A percentile compares a stretch with the other conserved stretches of the same genome.
phyloP scores from a whole-genome alignment of 148 eudicot species.

The Vaccinium macrocarpon region DNA sequence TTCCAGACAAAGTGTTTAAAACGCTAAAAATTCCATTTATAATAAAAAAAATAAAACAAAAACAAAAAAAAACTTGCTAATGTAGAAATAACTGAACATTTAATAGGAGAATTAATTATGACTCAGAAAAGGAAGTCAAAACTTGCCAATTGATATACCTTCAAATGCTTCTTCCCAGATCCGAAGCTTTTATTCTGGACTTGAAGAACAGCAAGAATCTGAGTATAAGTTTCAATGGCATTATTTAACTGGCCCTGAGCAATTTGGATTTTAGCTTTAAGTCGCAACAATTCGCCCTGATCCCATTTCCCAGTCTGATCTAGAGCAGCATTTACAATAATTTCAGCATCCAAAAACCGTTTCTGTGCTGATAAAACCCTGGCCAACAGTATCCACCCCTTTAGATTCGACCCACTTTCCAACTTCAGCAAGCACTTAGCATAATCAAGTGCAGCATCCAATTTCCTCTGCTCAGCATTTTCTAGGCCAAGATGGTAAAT shows the following conservation, averaged over 20 bases:
- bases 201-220: slow-evolving; percentile 66
- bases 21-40: neutral
- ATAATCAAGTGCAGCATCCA: slow-evolving; percentile 55
- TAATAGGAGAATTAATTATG: neutral
- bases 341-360: slow-evolving; percentile 52
- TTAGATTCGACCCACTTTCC: slow-evolving; percentile 50
- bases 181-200: slow-evolving; percentile 47
- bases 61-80: neutral
- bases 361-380: slow-evolving; percentile 66
- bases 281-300: slow-evolving; percentile 56
- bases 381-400: slow-evolving; percentile 60
- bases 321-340: slow-evolving; percentile 57
- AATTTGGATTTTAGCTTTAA: slow-evolving; percentile 70
- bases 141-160: slow-evolving; percentile 26
- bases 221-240: slow-evolving; percentile 56
- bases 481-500: slow-evolving; percentile 59
- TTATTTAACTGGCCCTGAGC: slow-evolving; percentile 55
- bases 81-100: neutral
- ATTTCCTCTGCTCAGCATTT: slow-evolving; percentile 65
- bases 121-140: neutral
- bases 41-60: too few species aligned
- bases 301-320: slow-evolving; percentile 67
- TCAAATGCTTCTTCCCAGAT: slow-evolving; percentile 40
- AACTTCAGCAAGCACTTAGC: slow-evolving; percentile 49
- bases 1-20: neutral